Evolutionary conservation across 768 basidiomycete species (phyloP), one percentile per base, ranked within the genome.

Genomic region (Tricholoma flavovirens): DNA sequence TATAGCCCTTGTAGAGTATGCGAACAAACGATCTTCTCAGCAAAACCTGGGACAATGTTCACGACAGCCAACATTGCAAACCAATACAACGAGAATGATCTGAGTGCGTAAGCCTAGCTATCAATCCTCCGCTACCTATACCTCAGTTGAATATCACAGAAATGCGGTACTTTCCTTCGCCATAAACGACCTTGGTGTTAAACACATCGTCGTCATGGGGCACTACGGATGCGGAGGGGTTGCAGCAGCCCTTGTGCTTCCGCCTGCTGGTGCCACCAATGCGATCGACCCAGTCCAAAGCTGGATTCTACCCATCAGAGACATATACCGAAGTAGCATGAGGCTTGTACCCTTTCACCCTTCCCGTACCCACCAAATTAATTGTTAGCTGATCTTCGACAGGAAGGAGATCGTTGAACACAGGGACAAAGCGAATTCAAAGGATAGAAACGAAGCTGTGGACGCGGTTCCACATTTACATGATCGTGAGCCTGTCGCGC

Each of bases 151-250:
- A n/a, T n/a, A n/a, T n/a, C 29, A 45, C 36, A 19, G 71, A 14
- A 67, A 68, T 52, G 62, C 75, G 2, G 71, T 73, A 14, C 66
- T 76, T n/a, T 67, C 72, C 0, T 77, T 75, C 45, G 75, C 73
- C 9, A 70, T 76, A 15, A 60, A 69, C 15, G 63, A 62, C 15
- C 65, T 76, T 11, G 65, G 66, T 4, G 74, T 77, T 12, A 65
- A 71, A 49, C 75, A 77, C 46, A 64, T 77, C 49, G 69, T 77
- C 48, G 71, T 77, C 12, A 73, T 77, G 72, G 75, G 75, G 0
- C 75, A 77, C 57, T 77, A 77, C 49, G 75, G 75, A 1, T 77
- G 75, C 53, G 73, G 75, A 15, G 75, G 75, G 30, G 69, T 77
- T 11, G 75, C 70, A 11, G 73, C 74, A 26, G 67, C 74, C n/a